Base-by-base conservation (phyloP, 2,329 filamentous ascomycete genomes). In the Botrytis paeoniae region DNA sequence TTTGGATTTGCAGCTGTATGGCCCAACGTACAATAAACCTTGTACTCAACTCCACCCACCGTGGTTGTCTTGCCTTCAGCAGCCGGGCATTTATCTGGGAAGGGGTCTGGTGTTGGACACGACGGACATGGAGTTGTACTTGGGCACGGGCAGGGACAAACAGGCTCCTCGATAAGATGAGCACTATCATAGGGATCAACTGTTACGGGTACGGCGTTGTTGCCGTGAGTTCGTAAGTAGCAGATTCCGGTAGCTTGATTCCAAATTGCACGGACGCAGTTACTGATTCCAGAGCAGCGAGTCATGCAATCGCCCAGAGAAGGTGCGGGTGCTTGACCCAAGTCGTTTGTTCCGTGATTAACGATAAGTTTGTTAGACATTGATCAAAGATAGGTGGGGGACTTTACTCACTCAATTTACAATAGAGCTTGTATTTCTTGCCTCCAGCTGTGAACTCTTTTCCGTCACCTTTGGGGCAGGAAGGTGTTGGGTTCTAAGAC, bases 391-490 rank as follows among this genome's bases (percentile, higher is more conserved):
- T 12, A 16, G 9, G 16, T 1, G 14, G 14, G 9, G n/a, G 25
- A 16, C 9, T 22, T 25, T 32, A 43, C 65, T 57, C 9, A 69
- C 65, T 69, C 20, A 69, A 10, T 16, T 41, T 41, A 43, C 65
- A 69, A 32, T 69, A 69, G 12, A 69, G 65, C 18, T 43, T 57
- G 16, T 48, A 69, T 41, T 69, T 57, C 18, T 57, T 69, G 48
- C 48, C 48, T 18, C 65, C 65, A 41, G n/a, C 37, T 9, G 65
- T 69, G n/a, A 69, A 69, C 2, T 22, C 54, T 4, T 7, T 57
- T 32, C 65, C n/a, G 29, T 69, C 37, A 3, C 65, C 65, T 48
- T 69, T 69, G n/a, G 65, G 65, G 8, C 65, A 69, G 29, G 48
- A 57, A 41, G 65, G 48, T 25, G 29, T 69, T 41, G 65, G 65